A percentile compares a stretch with the other conserved stretches of the same genome.
Conservation (phyloP, 2,329 filamentous ascomycete species). For the Stagonosporopsis cucurbitacearum region DNA sequence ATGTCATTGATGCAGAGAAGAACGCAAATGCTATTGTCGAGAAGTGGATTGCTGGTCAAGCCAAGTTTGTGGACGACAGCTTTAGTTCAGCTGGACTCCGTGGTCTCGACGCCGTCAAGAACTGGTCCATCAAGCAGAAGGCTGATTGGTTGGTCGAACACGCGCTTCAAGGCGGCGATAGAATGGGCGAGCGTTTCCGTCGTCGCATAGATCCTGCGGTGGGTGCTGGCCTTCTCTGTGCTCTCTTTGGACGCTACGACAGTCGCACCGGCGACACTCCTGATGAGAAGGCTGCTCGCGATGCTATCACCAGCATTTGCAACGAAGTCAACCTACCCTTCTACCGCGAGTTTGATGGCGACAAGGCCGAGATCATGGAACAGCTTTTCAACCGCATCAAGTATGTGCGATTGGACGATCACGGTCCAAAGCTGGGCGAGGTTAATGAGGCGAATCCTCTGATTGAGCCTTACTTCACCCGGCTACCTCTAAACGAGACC, state of each 20-base stretch:
- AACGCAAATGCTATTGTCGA: constrained; percentile 72
- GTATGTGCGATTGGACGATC: constrained; percentile 89
- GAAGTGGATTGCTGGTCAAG: constrained; percentile 71
- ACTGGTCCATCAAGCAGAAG: constrained; percentile 64
- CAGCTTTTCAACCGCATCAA: constrained; percentile 95
- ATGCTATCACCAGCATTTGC: constrained; percentile 66
- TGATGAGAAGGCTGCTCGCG: constrained; percentile 60
- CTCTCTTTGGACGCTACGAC: constrained; percentile 73
- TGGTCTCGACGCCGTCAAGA: constrained; percentile 60
- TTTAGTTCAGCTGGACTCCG: constrained; percentile 57
- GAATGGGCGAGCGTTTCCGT: constrained; percentile 79
- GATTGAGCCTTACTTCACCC: constrained; percentile 94
- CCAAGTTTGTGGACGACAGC: constrained; percentile 61
- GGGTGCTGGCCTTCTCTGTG: constrained; percentile 71
- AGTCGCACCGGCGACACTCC: constrained; percentile 57
- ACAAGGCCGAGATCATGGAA: constrained; percentile 81
- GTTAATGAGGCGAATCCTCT: constrained; percentile 80
- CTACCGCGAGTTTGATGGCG: constrained; percentile 90
- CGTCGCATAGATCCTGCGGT: constrained; percentile 73
- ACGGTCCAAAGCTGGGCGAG: constrained; percentile 84
- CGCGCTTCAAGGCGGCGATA: constrained; percentile 73
- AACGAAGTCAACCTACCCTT: constrained; percentile 86
- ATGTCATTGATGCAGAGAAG: constrained; percentile 78
- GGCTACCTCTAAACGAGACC: constrained; percentile 77
- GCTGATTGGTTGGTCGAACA: constrained; percentile 71